These are phyloP conservation scores for Paraphysoderma sedebokerense DNA, from an alignment of 371 early-diverging fungal genomes.

Conservation along the genomic window DNA sequence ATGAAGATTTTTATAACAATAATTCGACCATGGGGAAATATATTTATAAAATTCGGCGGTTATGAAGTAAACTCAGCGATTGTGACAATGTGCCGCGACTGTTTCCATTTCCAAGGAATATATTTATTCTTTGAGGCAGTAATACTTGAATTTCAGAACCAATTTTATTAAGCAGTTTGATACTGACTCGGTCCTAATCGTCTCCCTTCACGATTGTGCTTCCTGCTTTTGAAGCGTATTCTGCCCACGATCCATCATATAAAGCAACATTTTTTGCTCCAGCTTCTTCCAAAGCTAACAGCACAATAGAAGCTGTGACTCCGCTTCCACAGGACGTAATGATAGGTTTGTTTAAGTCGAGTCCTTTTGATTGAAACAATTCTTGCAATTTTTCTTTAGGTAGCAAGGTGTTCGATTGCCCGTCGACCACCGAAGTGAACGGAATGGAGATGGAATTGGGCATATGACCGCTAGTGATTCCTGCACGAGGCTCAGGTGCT, in stretches of 20 bases:
- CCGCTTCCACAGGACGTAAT: slow-evolving; percentile 58
- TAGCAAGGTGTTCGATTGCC: slow-evolving; percentile 8
- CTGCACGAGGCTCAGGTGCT: slow-evolving; percentile 67
- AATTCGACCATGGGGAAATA: too few species aligned
- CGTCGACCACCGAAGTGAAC: slow-evolving; percentile 32
- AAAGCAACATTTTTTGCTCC: slow-evolving; percentile 41
- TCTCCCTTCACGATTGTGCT: too few species aligned
- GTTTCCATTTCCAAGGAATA: too few species aligned
- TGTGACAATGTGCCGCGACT: too few species aligned
- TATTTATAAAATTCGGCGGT: too few species aligned
- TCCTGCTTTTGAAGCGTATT: too few species aligned
- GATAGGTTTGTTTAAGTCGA: slow-evolving; percentile 37
- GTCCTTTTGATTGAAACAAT: slow-evolving; percentile 26
- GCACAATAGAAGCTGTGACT: slow-evolving; percentile 55
- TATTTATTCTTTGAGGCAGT: too few species aligned
- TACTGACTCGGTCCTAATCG: too few species aligned
- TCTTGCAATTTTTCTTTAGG: slow-evolving; percentile 22
- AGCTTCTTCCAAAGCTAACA: slow-evolving; percentile 42
- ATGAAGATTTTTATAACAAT: too few species aligned
- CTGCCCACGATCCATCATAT: slow-evolving; percentile 75
- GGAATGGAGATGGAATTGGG: slow-evolving; percentile 56
- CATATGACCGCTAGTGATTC: slow-evolving; percentile 73
- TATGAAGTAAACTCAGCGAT: too few species aligned
- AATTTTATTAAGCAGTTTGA: too few species aligned
- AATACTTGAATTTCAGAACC: too few species aligned